Evolutionary conservation across 306 rosid genomes (phyloP).

Genomic region (Fragaria ananassa): DNA sequence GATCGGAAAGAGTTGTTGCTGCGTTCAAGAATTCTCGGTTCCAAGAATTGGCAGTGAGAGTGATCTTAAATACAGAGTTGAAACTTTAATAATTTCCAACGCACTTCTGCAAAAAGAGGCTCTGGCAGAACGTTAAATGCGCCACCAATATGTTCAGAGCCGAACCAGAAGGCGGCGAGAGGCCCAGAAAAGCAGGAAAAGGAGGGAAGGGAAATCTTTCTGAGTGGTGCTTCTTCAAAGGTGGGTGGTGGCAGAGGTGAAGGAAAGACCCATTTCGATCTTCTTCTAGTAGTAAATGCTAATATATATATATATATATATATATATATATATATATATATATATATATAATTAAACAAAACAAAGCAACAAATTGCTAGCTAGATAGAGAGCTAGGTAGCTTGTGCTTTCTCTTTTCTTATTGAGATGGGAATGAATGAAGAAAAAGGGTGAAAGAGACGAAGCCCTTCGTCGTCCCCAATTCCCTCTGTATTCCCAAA

Average conservation of each 20-base stretch:
- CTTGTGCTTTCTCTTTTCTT: slow-evolving; percentile 14
- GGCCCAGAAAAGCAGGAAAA: slow-evolving; percentile 60
- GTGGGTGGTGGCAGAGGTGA: slow-evolving; percentile 20
- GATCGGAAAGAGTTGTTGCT: not conserved
- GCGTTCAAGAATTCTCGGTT: slow-evolving; percentile 22
- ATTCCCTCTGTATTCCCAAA: slow-evolving; percentile 41
- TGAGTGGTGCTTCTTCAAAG: slow-evolving; percentile 12
- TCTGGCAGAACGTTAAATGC: slow-evolving; percentile 44
- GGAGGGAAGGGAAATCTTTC: not conserved
- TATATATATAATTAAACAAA: slow-evolving; percentile 9
- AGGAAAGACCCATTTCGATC: slow-evolving; percentile 49
- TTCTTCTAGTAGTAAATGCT: slow-evolving; percentile 31
- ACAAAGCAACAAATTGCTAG: slow-evolving; percentile 16
- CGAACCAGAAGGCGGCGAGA: slow-evolving; percentile 60
- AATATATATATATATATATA: not conserved
- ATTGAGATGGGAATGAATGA: slow-evolving; percentile 7
- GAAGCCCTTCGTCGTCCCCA: slow-evolving; percentile 33
- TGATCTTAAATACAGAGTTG: slow-evolving; percentile 43
- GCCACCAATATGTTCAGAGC: slow-evolving; percentile 56
- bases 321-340: too few species aligned
- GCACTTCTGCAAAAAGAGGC: slow-evolving; percentile 16
- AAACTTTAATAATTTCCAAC: slow-evolving; percentile 20
- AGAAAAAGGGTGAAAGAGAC: slow-evolving; percentile 21
- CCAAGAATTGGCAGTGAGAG: slow-evolving; percentile 14
- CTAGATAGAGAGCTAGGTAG: not conserved